phyloP scores from a whole-genome alignment of 208 protist genomes.

The Vickermania ingenoplastis region DNA sequence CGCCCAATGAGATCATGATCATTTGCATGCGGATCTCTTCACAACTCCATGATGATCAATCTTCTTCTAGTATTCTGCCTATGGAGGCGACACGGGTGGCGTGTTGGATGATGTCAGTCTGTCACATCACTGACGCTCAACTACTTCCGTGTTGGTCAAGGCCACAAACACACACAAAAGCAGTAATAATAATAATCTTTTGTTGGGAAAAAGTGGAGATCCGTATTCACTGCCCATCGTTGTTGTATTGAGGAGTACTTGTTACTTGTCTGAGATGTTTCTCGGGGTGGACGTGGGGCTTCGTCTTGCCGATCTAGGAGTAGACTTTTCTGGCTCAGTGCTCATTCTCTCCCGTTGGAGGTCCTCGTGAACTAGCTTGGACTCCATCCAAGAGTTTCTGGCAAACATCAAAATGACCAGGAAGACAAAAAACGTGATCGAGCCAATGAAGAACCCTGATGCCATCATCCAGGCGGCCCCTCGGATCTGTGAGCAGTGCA shows the following conservation, averaged over 20 bases:
- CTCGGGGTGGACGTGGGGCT: too few relatives aligned
- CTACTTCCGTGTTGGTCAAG: neutral
- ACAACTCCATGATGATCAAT: too few relatives aligned
- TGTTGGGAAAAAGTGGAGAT: neutral
- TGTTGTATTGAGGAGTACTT: neutral
- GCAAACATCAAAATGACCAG: constrained; percentile 65
- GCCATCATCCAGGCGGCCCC: constrained; percentile 40
- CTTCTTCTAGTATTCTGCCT: too few relatives aligned
- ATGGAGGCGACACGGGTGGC: too few relatives aligned
- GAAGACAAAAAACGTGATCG: constrained; percentile 56
- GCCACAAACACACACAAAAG: neutral
- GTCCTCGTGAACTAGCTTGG: neutral
- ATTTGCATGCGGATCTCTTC: too few relatives aligned
- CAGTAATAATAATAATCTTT: neutral
- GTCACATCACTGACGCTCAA: too few relatives aligned
- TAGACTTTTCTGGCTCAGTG: too few relatives aligned
- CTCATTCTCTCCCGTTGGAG: too few relatives aligned
- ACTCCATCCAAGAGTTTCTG: neutral
- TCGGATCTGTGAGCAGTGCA: constrained; percentile 33
- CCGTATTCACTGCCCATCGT: neutral
- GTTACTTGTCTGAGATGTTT: too few relatives aligned
- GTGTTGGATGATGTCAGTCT: too few relatives aligned
- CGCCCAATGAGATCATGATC: too few relatives aligned
- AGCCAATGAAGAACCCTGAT: constrained; percentile 62
- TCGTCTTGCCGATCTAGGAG: too few relatives aligned